Evolutionary conservation across 495 filamentous ascomycete species (phyloP).

Genomic region (Talaromyces nanjingensis): DNA sequence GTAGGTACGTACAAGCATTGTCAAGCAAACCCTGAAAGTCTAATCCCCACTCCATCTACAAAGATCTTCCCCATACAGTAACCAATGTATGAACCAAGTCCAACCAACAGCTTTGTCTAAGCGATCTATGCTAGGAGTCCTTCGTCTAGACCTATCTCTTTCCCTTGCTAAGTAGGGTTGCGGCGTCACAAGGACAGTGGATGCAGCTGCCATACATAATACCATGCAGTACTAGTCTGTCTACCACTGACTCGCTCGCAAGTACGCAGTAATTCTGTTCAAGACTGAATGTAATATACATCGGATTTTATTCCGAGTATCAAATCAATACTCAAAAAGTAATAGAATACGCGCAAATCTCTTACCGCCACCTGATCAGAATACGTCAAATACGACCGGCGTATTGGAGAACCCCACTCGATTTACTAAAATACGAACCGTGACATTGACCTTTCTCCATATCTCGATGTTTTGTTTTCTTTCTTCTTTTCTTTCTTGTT

Average conservation of each 20-base stretch:
- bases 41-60: background rate
- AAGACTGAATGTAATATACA: too few relatives aligned
- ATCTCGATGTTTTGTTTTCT: background rate
- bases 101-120: background rate
- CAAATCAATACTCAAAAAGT: background rate
- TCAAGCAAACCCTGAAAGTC: background rate
- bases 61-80: background rate
- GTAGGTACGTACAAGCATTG: background rate
- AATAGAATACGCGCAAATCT: background rate
- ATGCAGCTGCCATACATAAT: background rate
- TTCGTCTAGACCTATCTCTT: conserved; percentile 1
- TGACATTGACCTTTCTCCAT: background rate
- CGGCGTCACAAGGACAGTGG: background rate
- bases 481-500: background rate
- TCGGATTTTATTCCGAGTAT: conserved; percentile 2
- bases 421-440: background rate
- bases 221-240: background rate
- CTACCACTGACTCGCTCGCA: too few relatives aligned
- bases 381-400: background rate
- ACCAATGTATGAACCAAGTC: background rate
- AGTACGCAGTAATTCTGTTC: too few relatives aligned
- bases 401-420: background rate
- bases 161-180: background rate
- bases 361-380: conserved; percentile 6
- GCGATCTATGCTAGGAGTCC: background rate